Evolutionary conservation across 768 basidiomycete genomes (phyloP).

Genomic region (Boletus rubescentipes): DNA sequence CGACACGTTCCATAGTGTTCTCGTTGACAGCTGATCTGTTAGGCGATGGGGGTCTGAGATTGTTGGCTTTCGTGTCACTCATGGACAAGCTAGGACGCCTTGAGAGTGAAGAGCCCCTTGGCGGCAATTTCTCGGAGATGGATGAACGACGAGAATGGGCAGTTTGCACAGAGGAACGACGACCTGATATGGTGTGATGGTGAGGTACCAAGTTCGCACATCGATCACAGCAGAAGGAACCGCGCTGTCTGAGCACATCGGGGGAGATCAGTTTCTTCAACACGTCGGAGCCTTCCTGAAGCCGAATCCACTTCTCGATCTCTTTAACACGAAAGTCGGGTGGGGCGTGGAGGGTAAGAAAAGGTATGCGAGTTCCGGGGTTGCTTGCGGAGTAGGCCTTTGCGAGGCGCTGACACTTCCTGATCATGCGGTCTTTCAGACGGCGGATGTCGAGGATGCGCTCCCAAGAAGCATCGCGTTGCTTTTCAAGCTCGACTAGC

Average conservation of each 20-base stretch:
- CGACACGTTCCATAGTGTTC: constrained; percentile 5
- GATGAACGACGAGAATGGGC: constrained; percentile 27
- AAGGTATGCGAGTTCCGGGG: constrained; percentile 43
- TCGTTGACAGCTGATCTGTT: constrained; percentile 13
- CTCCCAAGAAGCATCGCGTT: constrained; percentile 58
- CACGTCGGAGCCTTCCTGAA: constrained; percentile 37
- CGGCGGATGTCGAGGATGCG: constrained; percentile 72
- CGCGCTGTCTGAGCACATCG: constrained; percentile 25
- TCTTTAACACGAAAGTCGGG: constrained; percentile 73
- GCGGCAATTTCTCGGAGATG: constrained; percentile 17
- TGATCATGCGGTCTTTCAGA: constrained; percentile 79
- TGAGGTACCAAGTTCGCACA: constrained; percentile 36
- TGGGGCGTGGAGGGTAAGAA: constrained; percentile 68
- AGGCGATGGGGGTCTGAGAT: constrained; percentile 11
- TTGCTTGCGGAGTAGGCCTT: constrained; percentile 42
- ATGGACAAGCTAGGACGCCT: constrained; percentile 21
- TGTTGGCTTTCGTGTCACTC: constrained; percentile 1
- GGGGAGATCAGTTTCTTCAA: constrained; percentile 20
- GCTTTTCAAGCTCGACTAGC: constrained; percentile 57
- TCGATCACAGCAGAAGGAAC: constrained; percentile 35
- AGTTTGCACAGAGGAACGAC: constrained; percentile 29
- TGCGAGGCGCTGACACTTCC: constrained; percentile 69
- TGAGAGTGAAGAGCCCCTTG: constrained; percentile 9
- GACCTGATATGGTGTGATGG: constrained; percentile 26
- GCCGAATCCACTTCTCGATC: constrained; percentile 75